Percentiles rank a stretch among this genome's conserved stretches.
phyloP scores from a whole-genome alignment of 23 red algal genomes.

The Gracilaria vermiculophylla region DNA sequence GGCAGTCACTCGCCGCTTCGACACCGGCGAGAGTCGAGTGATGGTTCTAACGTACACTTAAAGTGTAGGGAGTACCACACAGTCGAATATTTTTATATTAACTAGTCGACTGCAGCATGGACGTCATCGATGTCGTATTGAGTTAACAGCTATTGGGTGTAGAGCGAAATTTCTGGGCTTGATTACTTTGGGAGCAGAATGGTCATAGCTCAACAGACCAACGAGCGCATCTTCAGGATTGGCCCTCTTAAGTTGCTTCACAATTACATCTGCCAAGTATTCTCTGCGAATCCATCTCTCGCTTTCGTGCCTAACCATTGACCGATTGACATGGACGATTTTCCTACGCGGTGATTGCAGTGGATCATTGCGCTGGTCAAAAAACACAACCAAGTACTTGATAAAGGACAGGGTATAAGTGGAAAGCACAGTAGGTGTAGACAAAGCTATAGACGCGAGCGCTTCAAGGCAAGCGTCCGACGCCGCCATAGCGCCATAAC shows the following conservation, averaged over 20 bases:
- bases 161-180: not conserved
- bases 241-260: conserved; percentile 20
- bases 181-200: conserved; percentile 10
- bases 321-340: conserved; percentile 51
- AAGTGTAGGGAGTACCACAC: not conserved
- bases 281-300: conserved; percentile 52
- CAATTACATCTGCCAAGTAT: conserved; percentile 31
- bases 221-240: conserved; percentile 39
- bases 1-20: conserved; percentile 55
- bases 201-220: conserved; percentile 31
- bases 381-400: conserved; percentile 58
- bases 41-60: conserved; percentile 46
- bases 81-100: too few species aligned
- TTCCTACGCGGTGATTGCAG: conserved; percentile 1
- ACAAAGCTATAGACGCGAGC: conserved; percentile 24
- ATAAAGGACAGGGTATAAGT: conserved; percentile 21
- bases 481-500: conserved; percentile 59
- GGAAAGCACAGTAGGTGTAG: conserved; percentile 18
- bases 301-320: conserved; percentile 55
- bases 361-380: conserved; percentile 51
- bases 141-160: conserved; percentile 5
- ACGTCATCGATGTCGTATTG: conserved; percentile 19
- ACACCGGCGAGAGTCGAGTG: conserved; percentile 48
- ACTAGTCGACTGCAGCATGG: not conserved
- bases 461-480: conserved; percentile 61